Percentiles rank a stretch among this genome's conserved stretches.
Evolutionary conservation across 345 rosid species (phyloP).

Genomic region (Aquilaria sinensis): DNA sequence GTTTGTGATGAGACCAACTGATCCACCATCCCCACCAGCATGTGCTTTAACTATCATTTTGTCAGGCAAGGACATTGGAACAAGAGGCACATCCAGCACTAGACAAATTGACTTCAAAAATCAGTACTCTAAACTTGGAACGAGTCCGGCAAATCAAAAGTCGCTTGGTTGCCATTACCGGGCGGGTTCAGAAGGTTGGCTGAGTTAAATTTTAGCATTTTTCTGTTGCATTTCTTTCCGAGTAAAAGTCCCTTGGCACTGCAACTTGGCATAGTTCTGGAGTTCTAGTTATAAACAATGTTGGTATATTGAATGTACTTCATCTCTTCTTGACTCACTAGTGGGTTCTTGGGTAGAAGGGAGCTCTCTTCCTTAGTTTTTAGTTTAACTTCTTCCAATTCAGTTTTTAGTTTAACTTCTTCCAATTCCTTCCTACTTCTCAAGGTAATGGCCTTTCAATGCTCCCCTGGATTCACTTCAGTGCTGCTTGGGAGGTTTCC

Average conservation of each 20-base stretch:
- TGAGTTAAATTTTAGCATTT: not conserved
- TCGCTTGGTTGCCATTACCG: slow-evolving; percentile 62
- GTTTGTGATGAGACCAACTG: not conserved
- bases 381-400: no score
- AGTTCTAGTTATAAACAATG: no score
- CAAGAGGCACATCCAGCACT: slow-evolving; percentile 66
- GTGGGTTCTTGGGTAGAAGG: no score
- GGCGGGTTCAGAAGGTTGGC: slow-evolving; percentile 66
- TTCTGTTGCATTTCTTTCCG: not conserved
- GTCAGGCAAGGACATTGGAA: slow-evolving; percentile 55
- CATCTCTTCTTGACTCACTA: not conserved
- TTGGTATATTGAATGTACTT: not conserved
- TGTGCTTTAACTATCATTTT: not conserved
- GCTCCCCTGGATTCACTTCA: no score
- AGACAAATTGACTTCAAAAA: slow-evolving; percentile 67
- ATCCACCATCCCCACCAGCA: not conserved
- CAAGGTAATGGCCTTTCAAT: no score
- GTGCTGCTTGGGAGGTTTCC: no score
- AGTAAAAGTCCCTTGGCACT: not conserved
- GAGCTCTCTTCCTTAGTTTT: no score
- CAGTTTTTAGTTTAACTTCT: no score
- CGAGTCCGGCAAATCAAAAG: slow-evolving; percentile 67
- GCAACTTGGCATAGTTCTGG: no score
- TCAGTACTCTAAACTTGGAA: slow-evolving; percentile 68
- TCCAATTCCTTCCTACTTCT: no score